Evolutionary conservation across 2,329 filamentous ascomycete genomes (phyloP).

Genomic region (Fusarium siculi): DNA sequence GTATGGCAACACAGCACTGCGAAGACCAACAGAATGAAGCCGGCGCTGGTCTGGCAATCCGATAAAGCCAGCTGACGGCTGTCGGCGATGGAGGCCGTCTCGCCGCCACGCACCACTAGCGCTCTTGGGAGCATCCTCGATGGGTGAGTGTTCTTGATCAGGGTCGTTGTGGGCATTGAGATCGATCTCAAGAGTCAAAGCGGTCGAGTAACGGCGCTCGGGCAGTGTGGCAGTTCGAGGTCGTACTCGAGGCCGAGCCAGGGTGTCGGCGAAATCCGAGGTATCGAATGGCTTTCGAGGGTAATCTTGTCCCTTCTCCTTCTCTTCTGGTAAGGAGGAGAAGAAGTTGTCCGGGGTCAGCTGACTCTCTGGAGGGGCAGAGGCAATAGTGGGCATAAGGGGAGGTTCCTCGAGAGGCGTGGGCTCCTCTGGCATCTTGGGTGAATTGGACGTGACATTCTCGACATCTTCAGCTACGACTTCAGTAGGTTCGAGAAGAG

Average conservation of each 20-base stretch:
- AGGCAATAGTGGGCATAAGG: constrained; percentile 20
- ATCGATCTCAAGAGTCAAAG: constrained; percentile 40
- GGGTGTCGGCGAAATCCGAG: constrained; percentile 21
- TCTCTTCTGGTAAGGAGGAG: constrained; percentile 12
- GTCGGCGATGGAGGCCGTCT: constrained; percentile 34
- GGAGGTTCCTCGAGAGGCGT: constrained; percentile 11
- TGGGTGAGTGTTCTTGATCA: constrained; percentile 35
- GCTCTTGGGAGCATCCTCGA: constrained; percentile 36
- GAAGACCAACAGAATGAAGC: constrained; percentile 42
- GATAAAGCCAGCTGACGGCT: constrained; percentile 42
- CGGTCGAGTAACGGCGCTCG: constrained; percentile 42
- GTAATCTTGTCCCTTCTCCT: constrained; percentile 25
- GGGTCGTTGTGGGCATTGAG: constrained; percentile 25
- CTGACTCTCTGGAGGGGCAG: constrained; percentile 34
- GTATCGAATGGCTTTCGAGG: constrained; percentile 25
- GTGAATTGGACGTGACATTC: constrained; percentile 2
- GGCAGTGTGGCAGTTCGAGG: constrained; percentile 38
- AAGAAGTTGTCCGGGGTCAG: constrained; percentile 22
- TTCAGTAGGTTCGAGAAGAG: constrained; percentile 19
- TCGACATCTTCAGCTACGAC: constrained; percentile 8
- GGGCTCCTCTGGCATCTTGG: neutral
- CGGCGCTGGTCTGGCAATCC: constrained; percentile 41
- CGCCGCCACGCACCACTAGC: constrained; percentile 23
- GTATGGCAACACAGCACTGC: constrained; percentile 43
- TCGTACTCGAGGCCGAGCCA: constrained; percentile 24